A percentile compares a stretch with the other conserved stretches of the same genome.
These are phyloP conservation scores for Epipyxis sp. DNA, from an alignment of 108 stramenopile genomes.

Conservation along the genomic window DNA sequence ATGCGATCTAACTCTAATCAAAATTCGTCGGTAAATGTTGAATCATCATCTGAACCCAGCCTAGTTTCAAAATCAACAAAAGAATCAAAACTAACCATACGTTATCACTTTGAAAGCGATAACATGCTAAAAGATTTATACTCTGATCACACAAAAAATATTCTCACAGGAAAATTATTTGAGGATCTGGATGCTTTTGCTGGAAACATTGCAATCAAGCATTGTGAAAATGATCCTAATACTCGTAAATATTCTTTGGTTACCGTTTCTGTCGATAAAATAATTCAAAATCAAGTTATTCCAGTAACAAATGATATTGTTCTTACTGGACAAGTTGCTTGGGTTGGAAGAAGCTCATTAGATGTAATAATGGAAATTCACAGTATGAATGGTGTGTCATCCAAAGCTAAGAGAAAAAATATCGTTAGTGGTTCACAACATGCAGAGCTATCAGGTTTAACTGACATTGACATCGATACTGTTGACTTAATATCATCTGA, in stretches of 20 bases:
- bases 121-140: not conserved
- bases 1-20: not conserved
- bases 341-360: not conserved
- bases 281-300: constrained; percentile 4
- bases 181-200: constrained; percentile 12
- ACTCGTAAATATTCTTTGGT: not conserved
- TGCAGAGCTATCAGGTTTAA: too few species aligned
- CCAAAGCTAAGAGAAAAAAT: too few species aligned
- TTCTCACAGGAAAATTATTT: not conserved
- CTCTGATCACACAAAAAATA: not conserved
- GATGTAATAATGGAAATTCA: not conserved
- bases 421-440: too few species aligned
- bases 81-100: not conserved
- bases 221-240: constrained; percentile 17
- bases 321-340: not conserved
- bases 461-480: not conserved
- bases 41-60: not conserved
- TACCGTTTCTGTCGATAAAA: constrained; percentile 16
- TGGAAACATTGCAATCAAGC: not conserved
- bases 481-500: not conserved
- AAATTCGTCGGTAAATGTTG: not conserved
- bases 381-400: too few species aligned
- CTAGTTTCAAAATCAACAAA: not conserved
- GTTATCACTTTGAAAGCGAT: constrained; percentile 5
- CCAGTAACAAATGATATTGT: not conserved